Base-by-base conservation (phyloP, 305 asterid species). In the Caryopteris hybrid region DNA sequence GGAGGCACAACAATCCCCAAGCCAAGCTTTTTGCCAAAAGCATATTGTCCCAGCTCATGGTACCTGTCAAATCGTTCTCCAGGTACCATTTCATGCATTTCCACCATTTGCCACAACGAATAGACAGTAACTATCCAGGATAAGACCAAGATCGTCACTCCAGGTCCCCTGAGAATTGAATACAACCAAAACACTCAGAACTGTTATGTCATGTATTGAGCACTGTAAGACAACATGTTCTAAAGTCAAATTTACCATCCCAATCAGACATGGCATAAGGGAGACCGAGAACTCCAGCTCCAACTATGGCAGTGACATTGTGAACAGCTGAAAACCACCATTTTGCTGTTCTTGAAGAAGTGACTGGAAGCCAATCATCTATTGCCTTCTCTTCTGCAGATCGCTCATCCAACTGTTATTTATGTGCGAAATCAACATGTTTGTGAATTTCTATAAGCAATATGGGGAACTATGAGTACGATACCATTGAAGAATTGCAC, bases 31-130 rank as follows among this genome's bases (percentile, higher is more conserved):
- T 58, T 2, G 0, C 74, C 68, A 8, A 69, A 69, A 6, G 73
- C 73, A 11, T 57, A 41, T 39, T 57, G 73, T 0, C 73, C 73
- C 14, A 68, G 55, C 66, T 68, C 73, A 3, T 68, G 73, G 9
- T 68, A 68, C 5, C 74, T 38, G 67, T 69, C 74, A 29, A 69
- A 69, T 0, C 74, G 74, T 13, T 47, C 58, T 1, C 74, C 74
- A 0, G 68, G 60, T 3, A 46, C 43, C 12, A 34, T 60, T 13
- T 69, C 68, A 20, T 69, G 74, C 74, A 69, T 69, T 17, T 69
- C 68, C 17, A 69, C 74, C 74, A 69, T 69, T 23, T 69, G 74
- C 74, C 74, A 69, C 10, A 69, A 10, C 0, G 74, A 45, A 27
- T 58, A 69, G 3, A 69, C 61, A 2, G 74, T 69, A 4, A 59